Evolutionary conservation across 345 rosid genomes (phyloP).

Genomic region (Isatis tinctoria): DNA sequence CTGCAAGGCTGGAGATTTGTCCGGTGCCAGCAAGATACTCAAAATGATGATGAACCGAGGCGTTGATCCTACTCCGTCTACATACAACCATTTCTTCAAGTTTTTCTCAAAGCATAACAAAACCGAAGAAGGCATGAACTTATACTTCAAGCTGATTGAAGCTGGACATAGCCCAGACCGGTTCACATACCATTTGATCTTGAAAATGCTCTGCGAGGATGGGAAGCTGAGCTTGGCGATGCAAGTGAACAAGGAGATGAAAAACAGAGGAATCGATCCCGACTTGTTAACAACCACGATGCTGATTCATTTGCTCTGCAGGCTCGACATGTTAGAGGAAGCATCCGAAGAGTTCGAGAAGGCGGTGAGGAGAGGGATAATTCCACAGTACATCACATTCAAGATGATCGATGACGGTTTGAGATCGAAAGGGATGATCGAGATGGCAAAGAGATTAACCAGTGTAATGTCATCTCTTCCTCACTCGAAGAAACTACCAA

Average conservation of each 20-base stretch:
- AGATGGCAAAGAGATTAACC: conserved; percentile 48
- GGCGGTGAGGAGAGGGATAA: conserved; percentile 58
- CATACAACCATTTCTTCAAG: conserved; percentile 79
- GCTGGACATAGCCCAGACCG: conserved; percentile 67
- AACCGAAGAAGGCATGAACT: conserved; percentile 72
- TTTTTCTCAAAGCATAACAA: conserved; percentile 51
- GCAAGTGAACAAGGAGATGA: conserved; percentile 80
- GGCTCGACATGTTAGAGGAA: conserved; percentile 61
- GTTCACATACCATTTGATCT: conserved; percentile 66
- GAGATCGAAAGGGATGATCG: conserved; percentile 50
- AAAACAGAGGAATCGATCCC: conserved; percentile 54
- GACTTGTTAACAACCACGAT: conserved; percentile 66
- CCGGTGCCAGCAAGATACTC: conserved; percentile 64
- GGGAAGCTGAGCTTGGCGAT: conserved; percentile 65
- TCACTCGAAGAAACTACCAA: conserved; percentile 59
- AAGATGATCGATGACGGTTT: conserved; percentile 58
- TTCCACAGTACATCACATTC: conserved; percentile 74
- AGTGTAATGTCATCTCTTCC: conserved; percentile 60
- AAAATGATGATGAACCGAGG: conserved; percentile 73
- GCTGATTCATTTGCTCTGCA: conserved; percentile 64
- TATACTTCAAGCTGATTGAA: conserved; percentile 69
- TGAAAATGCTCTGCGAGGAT: conserved; percentile 78
- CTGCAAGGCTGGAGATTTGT: conserved; percentile 70
- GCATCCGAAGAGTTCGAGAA: conserved; percentile 68
- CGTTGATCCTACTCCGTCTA: conserved; percentile 59